Evolutionary conservation across 2,329 filamentous ascomycete genomes (phyloP), one percentile per base, ranked within the genome.

Genomic region (Aureobasidium musti): DNA sequence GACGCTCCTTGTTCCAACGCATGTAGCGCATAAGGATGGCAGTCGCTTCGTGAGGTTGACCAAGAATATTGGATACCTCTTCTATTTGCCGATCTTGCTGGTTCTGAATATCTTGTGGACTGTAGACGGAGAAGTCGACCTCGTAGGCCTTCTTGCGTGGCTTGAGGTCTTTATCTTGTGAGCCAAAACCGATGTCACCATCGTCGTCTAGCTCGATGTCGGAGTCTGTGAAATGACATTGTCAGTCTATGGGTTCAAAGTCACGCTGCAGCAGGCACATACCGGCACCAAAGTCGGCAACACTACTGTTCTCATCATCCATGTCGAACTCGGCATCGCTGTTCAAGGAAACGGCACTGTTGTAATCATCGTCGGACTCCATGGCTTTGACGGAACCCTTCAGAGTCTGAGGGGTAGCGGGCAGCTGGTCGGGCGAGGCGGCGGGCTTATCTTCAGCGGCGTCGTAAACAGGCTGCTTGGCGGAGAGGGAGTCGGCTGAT

Each of bases 311-410:
- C 68, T 90, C 88, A 69, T 90, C 85, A 33, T 71, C 71, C 21
- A 49, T 45, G 43, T 71, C 84, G 68, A 91, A 86, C 68, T 86
- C 86, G 70, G 91, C 89, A 65, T 89, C 89, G 75, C 90, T 96
- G 39, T 64, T 67, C 19, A 45, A 17, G 49, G 91, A 94, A 72
- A 89, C 83, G 75, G 88, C 87, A 73, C 91, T 96, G 85, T 95
- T 90, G 78, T 93, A 93, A 68, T 97, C 94, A 74, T 97, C 92
- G 73, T 98, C 94, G 10, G 93, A 97, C 81, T 97, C 92, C 93
- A 97, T 97, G 70, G 82, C 86, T 59, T 71, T 73, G 65, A 73
- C 80, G 41, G 80, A 82, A 69, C 69, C 78, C 72, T 53, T 64
- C 17, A 72, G 73, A 64, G 70, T 76, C 72, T 76, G 84, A 26